Evolutionary conservation across 1,139 yeast genomes (phyloP), one percentile per base, ranked within the genome.

Genomic region (Diutina siamensis): DNA sequence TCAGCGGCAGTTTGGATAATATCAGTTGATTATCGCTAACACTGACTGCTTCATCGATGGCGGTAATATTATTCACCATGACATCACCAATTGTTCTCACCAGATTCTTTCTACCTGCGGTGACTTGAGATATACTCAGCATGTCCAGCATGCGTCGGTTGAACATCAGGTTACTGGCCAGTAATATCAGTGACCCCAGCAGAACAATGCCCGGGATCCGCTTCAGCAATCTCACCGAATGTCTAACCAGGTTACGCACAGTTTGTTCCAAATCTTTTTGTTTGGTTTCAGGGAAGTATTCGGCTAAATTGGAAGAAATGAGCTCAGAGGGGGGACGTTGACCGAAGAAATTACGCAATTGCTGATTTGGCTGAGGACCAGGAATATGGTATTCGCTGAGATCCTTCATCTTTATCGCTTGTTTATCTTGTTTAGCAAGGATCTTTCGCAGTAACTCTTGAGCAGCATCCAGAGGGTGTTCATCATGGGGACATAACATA

Each of bases 321-420:
- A 88, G 74, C 58, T 88, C 96, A 51, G 94, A 82, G 2, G 97
- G 92, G 12, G 98, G 98, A 56, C 97, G 72, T 58, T 87, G 96
- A 15, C 94, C 94, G 58, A 83, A 83, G 51, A 86, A 76, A 50
- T 74, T 74, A 51, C 75, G 73, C 62, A 70, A 66, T 3, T 62
- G 59, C 2, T 48, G 33, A 22, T 57, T 53, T 17, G 38, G 36
- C 2, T 64, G 58, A 13, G 27, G 15, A 5, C 12, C 18, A 2
- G 42, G 20, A 18, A 38, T 38, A 20, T 38, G 42, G 17, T 21
- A 38, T 12, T 38, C 33, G 15, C 42, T 38, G 17, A 38, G 17
- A 25, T 38, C 42, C 21, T 25, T 22, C 42, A 38, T 38, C 2
- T 32, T 31, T 4, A 25, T 12, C 1, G 42, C 33, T 2, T 27